Conservation (phyloP, 495 filamentous ascomycete species). For the Podospora tetraspora region DNA sequence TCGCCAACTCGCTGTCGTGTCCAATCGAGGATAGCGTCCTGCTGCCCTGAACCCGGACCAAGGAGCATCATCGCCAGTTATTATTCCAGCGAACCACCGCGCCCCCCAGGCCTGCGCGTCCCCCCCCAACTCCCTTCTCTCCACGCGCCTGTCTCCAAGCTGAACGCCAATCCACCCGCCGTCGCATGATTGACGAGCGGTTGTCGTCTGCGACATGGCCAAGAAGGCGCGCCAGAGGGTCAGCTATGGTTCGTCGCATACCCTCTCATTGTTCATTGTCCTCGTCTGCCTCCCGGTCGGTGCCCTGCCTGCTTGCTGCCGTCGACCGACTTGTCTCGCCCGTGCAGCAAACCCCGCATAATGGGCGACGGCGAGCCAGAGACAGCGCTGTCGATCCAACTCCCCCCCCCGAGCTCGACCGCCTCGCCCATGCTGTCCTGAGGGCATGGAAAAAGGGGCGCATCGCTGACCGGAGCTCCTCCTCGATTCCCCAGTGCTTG, state of each 20-base stretch:
- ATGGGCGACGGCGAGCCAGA: background rate
- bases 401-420: background rate
- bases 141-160: background rate
- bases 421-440: background rate
- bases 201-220: constrained; percentile 41
- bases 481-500: constrained; percentile 63
- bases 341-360: constrained; percentile 19
- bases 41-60: background rate
- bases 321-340: constrained; percentile 1
- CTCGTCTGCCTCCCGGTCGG: background rate
- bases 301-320: background rate
- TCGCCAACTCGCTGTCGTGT: background rate
- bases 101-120: background rate
- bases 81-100: constrained; percentile 1
- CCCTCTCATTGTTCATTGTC: constrained; percentile 6
- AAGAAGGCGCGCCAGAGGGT: constrained; percentile 61
- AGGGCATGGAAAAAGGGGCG: background rate
- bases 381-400: background rate
- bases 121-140: background rate
- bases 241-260: constrained; percentile 55
- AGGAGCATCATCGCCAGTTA: background rate
- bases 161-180: background rate
- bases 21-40: background rate
- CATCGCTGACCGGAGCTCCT: constrained; percentile 5
- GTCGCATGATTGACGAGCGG: constrained; percentile 33